Base-by-base conservation (phyloP, 305 asterid genomes). In the Fraxinus dipetala region DNA sequence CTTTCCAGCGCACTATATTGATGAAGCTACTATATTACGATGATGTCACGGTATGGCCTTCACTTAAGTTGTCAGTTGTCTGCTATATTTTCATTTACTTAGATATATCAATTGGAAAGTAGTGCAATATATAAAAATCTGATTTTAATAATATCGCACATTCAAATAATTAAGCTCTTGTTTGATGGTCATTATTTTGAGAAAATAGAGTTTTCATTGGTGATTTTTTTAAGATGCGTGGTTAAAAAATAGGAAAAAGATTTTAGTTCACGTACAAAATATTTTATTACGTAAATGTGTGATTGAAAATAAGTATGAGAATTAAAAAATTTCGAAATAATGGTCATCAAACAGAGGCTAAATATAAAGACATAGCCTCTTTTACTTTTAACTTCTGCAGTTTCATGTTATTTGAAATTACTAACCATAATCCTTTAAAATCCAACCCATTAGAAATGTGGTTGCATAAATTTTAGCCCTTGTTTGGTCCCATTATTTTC, bases 21-120 rank as follows among this genome's bases (percentile, higher is more conserved):
- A 95, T 95, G 98, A 94, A 95, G 90, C 97, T 95, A 87, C 86
- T 94, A 48, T 95, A 94, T 75, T 92, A 93, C 85, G 97, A 95
- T 75, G 97, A 95, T 87, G 89, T 91, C 80, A 94, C 97, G 91
- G 98, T 95, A 93, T 78, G 91, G 63, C 70, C 79, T 89, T 76
- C 81, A 45, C 83, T 69, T 80, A 9, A 24, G 14, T 32, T 56
- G 6, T 18, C 6, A 24, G 14, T 32, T 56, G 6, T 18, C 6
- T 72, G 30, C 34, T 77, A 79, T 79, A 70, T 79, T 18, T 48
- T 76, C 48, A 40, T 73, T 61, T 72, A 63, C 13, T 54, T 75
- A 56, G 43, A 43, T 48, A 79, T 48, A 28, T 81, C 59, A 38
- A 69, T 24, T 69, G 36, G 75, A 69, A 69, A 69, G 22, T 69